These are phyloP conservation scores for Lotus japonicus DNA, from an alignment of 306 rosid genomes.

Conservation along the genomic window DNA sequence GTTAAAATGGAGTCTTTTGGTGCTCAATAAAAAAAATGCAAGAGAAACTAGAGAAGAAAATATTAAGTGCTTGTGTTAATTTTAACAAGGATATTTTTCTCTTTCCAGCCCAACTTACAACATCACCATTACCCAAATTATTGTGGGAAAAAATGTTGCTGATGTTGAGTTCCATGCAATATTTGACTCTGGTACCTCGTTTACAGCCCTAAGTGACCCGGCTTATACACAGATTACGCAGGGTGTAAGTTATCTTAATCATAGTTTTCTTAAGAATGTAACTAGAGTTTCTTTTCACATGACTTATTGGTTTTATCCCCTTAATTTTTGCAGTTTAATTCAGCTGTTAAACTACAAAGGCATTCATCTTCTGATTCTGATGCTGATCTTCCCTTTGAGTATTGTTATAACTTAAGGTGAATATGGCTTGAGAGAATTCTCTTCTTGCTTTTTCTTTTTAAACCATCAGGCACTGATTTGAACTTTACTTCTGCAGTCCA, in stretches of 20 bases:
- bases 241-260: conserved; percentile 41
- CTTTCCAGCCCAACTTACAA: conserved; percentile 64
- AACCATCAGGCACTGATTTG: conserved; percentile 22
- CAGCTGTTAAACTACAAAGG: conserved; percentile 27
- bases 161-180: conserved; percentile 56
- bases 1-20: neutral
- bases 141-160: conserved; percentile 30
- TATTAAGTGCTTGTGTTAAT: neutral
- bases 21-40: neutral
- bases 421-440: neutral
- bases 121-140: conserved; percentile 61
- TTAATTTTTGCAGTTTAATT: conserved; percentile 53
- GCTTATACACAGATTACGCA: conserved; percentile 54
- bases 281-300: neutral
- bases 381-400: conserved; percentile 59
- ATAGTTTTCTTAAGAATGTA: neutral
- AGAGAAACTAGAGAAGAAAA: neutral
- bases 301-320: neutral
- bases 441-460: neutral
- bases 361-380: neutral
- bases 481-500: conserved; percentile 37
- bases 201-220: conserved; percentile 69
- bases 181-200: conserved; percentile 89
- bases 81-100: conserved; percentile 8
- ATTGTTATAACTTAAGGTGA: conserved; percentile 62